phyloP scores from a whole-genome alignment of 2,329 filamentous ascomycete species.

The Diaporthe vaccinii region DNA sequence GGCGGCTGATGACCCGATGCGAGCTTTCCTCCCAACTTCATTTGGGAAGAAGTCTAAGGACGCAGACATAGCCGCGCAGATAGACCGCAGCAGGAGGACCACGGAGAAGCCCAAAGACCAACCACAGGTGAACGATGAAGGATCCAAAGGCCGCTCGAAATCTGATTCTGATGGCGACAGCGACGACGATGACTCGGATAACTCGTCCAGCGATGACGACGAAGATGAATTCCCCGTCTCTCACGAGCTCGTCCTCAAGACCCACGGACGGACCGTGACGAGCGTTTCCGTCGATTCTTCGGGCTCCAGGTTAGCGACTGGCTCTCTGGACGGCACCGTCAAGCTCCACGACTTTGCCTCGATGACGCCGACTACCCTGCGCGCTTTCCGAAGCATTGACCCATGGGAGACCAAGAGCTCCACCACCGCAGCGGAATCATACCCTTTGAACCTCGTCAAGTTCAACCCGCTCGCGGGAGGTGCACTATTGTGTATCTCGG shows the following conservation, averaged over 20 bases:
- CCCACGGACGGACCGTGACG: slow-evolving; percentile 90
- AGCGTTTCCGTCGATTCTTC: slow-evolving; percentile 87
- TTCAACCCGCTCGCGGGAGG: slow-evolving; percentile 88
- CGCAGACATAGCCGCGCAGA: slow-evolving; percentile 82
- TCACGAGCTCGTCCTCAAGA: slow-evolving; percentile 93
- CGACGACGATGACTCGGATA: slow-evolving; percentile 61
- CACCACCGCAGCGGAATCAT: slow-evolving; percentile 81
- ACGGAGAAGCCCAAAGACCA: slow-evolving; percentile 54
- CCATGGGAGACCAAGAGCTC: slow-evolving; percentile 82
- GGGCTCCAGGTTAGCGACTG: slow-evolving; percentile 88
- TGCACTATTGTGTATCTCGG: slow-evolving; percentile 87
- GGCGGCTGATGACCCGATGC: slow-evolving; percentile 77
- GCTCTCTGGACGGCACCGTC: slow-evolving; percentile 89
- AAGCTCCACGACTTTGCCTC: slow-evolving; percentile 96
- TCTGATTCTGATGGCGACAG: slow-evolving; percentile 48
- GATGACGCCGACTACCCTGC: slow-evolving; percentile 94
- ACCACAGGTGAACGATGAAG: slow-evolving; percentile 48
- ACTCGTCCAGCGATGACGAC: slow-evolving; percentile 75
- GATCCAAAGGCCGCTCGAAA: slow-evolving; percentile 44
- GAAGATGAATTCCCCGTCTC: slow-evolving; percentile 93
- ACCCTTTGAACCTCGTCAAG: slow-evolving; percentile 86
- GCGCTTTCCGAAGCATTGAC: slow-evolving; percentile 93
- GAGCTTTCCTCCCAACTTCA: slow-evolving; percentile 81
- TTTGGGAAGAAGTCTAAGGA: slow-evolving; percentile 87
- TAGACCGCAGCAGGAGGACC: slow-evolving; percentile 80